Evolutionary conservation across 805 yeast genomes (phyloP), one percentile per base, ranked within the genome.

Genomic region (Suhomyces sp.): DNA sequence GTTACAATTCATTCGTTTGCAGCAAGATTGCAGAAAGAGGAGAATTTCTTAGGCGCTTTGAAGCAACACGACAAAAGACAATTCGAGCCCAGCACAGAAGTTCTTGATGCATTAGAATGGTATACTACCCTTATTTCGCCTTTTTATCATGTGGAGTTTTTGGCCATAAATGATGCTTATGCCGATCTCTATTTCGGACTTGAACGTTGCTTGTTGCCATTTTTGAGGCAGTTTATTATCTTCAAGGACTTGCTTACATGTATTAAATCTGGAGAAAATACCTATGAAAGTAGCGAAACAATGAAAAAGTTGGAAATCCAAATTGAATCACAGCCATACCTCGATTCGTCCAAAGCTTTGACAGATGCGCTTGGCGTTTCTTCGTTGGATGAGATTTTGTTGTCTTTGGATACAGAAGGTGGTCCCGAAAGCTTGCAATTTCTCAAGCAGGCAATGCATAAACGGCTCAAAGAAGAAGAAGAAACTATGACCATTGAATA

Each of bases 161-260:
- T 12, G 19, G 26, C 10, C 15, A n/a, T 6, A 33, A n/a, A 33
- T 6, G 26, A 15, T 36, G 9, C 22, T 15, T 38, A 38, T 19
- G 13, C 9, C 23, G 17, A 33, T 33, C 13, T 45, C 19, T 49
- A 33, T 29, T 44, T 31, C 29, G 56, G 60, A 2, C 49, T 64
- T 13, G 69, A 69, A 51, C 61, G 62, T 42, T 51, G 63, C 24
- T 26, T 64, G 15, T 51, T 70, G 7, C 77, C 77, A n/a, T 68
- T 60, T 47, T 65, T 76, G 48, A 66, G 76, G 48, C 73, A 72
- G 44, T 52, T 73, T 27, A 56, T 67, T 5, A 65, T 75, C 1
- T 65, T 74, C 50, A 59, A 60, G 38, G 73, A 71, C 54, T 51
- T 71, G 7, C 57, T 74, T n/a, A 68, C 76, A 1, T 64, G 70